Evolutionary conservation across 106 monocot species (phyloP).

Genomic region (Dendrobium chrysotoxum): DNA sequence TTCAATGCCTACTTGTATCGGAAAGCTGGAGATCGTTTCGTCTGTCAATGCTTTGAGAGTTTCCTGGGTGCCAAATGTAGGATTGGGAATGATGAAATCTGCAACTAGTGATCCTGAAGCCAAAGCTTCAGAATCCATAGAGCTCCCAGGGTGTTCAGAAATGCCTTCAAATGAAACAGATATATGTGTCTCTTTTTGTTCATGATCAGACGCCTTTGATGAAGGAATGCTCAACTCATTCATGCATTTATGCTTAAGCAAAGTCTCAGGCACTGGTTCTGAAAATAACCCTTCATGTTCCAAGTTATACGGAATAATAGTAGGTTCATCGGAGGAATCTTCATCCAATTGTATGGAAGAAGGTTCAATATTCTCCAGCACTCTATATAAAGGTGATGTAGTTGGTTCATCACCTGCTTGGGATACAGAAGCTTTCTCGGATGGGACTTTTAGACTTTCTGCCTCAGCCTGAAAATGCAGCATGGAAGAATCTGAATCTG

Average conservation of each 20-base stretch:
- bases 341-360: slow-evolving; percentile 14
- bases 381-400: slow-evolving; percentile 3
- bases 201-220: background rate
- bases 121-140: slow-evolving; percentile 14
- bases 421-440: slow-evolving; percentile 11
- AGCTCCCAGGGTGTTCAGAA: slow-evolving; percentile 12
- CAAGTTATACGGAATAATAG: background rate
- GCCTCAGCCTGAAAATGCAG: background rate
- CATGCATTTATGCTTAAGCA: background rate
- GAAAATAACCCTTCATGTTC: slow-evolving; percentile 7
- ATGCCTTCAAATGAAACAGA: slow-evolving; percentile 8
- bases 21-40: slow-evolving; percentile 12
- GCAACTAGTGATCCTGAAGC: background rate
- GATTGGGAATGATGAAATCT: background rate
- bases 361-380: slow-evolving; percentile 10
- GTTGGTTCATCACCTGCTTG: slow-evolving; percentile 13
- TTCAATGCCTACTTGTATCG: slow-evolving; percentile 16
- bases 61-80: background rate
- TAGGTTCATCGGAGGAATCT: slow-evolving; percentile 3
- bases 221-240: slow-evolving; percentile 13
- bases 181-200: background rate
- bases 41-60: background rate
- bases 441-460: background rate
- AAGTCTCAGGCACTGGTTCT: slow-evolving; percentile 7
- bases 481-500: background rate